phyloP scores from a whole-genome alignment of 1,284 basidiomycete species.

The Pyrrhoderma noxium region DNA sequence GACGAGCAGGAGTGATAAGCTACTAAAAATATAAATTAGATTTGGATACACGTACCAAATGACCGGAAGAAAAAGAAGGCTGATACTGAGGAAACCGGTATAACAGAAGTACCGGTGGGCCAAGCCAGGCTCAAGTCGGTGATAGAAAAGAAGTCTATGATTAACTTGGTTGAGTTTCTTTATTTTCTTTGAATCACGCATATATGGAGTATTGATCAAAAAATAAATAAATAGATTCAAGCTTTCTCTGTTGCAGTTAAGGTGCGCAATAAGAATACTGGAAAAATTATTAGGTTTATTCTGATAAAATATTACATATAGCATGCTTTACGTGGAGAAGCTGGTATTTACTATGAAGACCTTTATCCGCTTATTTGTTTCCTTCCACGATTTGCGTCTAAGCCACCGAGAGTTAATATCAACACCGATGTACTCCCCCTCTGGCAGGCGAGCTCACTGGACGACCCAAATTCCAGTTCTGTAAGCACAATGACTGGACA shows the following conservation, averaged over 20 bases:
- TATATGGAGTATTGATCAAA: neutral
- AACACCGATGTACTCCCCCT: constrained; percentile 48
- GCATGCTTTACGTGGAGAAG: constrained; percentile 38
- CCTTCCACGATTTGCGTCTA: constrained; percentile 49
- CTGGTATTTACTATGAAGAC: constrained; percentile 39
- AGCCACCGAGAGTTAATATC: constrained; percentile 25
- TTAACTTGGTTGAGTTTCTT: constrained; percentile 45
- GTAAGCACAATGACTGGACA: constrained; percentile 1
- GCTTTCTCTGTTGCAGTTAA: constrained; percentile 58
- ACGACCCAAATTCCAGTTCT: constrained; percentile 26
- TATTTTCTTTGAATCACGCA: neutral
- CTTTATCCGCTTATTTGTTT: constrained; percentile 37
- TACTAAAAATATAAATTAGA: constrained; percentile 27
- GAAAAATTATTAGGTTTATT: neutral
- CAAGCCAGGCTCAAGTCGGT: constrained; percentile 40
- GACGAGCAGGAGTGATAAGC: neutral
- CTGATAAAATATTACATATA: constrained; percentile 10
- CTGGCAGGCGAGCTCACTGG: constrained; percentile 39
- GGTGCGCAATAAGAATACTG: constrained; percentile 27
- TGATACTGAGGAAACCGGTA: neutral
- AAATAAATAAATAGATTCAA: constrained; percentile 36
- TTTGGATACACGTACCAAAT: constrained; percentile 56
- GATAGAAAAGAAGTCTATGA: constrained; percentile 69
- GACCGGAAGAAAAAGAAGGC: constrained; percentile 32
- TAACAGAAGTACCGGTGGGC: constrained; percentile 21